phyloP scores from a whole-genome alignment of 2,329 filamentous ascomycete genomes.

The Aspergillus cejpii region DNA sequence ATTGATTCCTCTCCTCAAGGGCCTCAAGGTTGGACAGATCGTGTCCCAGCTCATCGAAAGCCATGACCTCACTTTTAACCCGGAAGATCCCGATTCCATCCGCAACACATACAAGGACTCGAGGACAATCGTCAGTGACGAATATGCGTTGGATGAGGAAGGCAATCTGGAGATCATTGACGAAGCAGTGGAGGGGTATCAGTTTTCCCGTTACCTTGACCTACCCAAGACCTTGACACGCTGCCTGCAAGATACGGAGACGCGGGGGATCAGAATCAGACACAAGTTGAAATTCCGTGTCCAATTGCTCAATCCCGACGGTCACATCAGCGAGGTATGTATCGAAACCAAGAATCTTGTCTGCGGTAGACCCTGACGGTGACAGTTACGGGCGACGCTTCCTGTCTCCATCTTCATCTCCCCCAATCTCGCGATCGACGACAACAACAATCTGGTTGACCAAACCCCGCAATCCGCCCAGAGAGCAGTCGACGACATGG shows the following conservation, averaged over 20 bases:
- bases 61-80: conserved; percentile 57
- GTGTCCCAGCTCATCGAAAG: conserved; percentile 73
- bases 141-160: conserved; percentile 63
- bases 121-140: conserved; percentile 60
- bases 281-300: conserved; percentile 91
- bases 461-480: conserved; percentile 49
- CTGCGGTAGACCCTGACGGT: conserved; percentile 9
- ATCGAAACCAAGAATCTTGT: neutral
- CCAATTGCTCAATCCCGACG: conserved; percentile 88
- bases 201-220: conserved; percentile 54
- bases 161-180: conserved; percentile 50
- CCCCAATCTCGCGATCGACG: conserved; percentile 81
- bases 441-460: conserved; percentile 70
- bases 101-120: conserved; percentile 54
- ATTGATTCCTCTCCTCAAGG: conserved; percentile 82
- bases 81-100: conserved; percentile 40
- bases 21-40: conserved; percentile 75
- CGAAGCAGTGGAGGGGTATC: conserved; percentile 55
- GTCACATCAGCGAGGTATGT: conserved; percentile 78
- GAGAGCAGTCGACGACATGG: conserved; percentile 49
- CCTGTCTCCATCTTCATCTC: conserved; percentile 94
- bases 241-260: conserved; percentile 85
- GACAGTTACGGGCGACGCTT: conserved; percentile 73
- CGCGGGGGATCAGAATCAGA: conserved; percentile 80
- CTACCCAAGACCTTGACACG: conserved; percentile 74